phyloP scores from a whole-genome alignment of 2,329 filamentous ascomycete genomes.

The Tolypocladium tundrense region DNA sequence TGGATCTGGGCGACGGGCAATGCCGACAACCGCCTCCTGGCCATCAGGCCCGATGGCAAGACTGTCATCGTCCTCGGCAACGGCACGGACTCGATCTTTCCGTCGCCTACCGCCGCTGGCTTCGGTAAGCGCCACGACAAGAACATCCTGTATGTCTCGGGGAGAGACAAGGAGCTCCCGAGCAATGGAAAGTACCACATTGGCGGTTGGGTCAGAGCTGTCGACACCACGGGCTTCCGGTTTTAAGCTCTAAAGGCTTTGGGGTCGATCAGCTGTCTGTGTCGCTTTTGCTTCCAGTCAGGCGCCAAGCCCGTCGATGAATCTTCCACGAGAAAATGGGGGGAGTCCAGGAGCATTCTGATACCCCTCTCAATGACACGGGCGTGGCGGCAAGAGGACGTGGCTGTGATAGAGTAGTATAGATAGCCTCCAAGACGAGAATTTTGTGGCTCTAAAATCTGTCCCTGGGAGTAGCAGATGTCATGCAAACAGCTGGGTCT shows the following conservation, averaged over 20 bases:
- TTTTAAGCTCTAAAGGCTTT: neutral
- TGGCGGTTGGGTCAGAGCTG: neutral
- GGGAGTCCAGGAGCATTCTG: too few species aligned
- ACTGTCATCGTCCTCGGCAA: neutral
- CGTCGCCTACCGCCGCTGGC: neutral
- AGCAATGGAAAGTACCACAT: neutral
- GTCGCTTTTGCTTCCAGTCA: too few species aligned
- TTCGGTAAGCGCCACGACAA: neutral
- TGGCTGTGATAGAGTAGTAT: too few species aligned
- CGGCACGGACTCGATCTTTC: neutral
- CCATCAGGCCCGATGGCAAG: neutral
- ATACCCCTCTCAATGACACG: too few species aligned
- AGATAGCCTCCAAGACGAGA: too few species aligned
- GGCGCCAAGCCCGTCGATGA: too few species aligned
- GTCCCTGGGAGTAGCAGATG: too few species aligned
- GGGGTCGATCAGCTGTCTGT: too few species aligned
- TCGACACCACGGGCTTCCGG: neutral
- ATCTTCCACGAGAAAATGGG: too few species aligned
- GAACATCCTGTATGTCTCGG: neutral
- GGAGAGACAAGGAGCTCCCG: neutral
- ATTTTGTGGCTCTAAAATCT: too few species aligned
- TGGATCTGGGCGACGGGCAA: neutral
- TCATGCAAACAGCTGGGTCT: too few species aligned
- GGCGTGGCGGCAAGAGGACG: fast-evolving
- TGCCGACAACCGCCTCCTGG: neutral